Conservation (phyloP, 495 filamentous ascomycete genomes). For the Penicillium chermesinum region DNA sequence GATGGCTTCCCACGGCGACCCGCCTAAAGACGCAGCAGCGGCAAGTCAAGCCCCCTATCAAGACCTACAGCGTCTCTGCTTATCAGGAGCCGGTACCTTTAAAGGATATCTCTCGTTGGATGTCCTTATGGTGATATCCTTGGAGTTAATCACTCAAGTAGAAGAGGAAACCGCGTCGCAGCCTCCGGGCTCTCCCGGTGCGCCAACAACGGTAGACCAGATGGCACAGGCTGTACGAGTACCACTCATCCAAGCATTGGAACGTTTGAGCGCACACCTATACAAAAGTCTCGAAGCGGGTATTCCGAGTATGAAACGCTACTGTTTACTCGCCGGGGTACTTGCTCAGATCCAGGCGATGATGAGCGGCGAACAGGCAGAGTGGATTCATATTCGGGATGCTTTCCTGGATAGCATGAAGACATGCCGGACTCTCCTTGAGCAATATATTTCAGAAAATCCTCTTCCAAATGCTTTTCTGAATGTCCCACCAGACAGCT, state of each 20-base stretch:
- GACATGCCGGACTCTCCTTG: constrained; percentile 9
- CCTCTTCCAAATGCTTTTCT: not conserved
- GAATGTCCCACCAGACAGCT: not conserved
- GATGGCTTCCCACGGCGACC: constrained; percentile 33
- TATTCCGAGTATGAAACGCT: constrained; percentile 24
- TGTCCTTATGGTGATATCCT: constrained; percentile 25
- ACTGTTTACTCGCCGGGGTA: constrained; percentile 11
- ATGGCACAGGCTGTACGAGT: constrained; percentile 10
- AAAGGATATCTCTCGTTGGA: constrained; percentile 30
- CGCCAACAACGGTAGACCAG: constrained; percentile 5
- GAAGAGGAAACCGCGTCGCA: constrained; percentile 18
- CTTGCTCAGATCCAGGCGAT: constrained; percentile 13
- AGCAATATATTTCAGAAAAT: constrained; percentile 8
- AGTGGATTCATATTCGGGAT: constrained; percentile 7
- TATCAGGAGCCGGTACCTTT: constrained; percentile 40
- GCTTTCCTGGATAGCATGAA: constrained; percentile 9
- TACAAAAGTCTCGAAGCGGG: constrained; percentile 14
- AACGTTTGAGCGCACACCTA: constrained; percentile 12
- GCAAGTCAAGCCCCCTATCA: constrained; percentile 23
- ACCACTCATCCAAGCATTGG: constrained; percentile 13
- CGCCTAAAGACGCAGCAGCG: constrained; percentile 8
- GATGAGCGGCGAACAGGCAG: constrained; percentile 2
- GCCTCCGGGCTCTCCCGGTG: not conserved
- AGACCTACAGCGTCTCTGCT: constrained; percentile 21
- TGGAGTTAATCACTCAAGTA: constrained; percentile 39